Evolutionary conservation across 2,329 filamentous ascomycete species (phyloP), one percentile per base, ranked within the genome.

Genomic region (Sarocladium brachiariae): DNA sequence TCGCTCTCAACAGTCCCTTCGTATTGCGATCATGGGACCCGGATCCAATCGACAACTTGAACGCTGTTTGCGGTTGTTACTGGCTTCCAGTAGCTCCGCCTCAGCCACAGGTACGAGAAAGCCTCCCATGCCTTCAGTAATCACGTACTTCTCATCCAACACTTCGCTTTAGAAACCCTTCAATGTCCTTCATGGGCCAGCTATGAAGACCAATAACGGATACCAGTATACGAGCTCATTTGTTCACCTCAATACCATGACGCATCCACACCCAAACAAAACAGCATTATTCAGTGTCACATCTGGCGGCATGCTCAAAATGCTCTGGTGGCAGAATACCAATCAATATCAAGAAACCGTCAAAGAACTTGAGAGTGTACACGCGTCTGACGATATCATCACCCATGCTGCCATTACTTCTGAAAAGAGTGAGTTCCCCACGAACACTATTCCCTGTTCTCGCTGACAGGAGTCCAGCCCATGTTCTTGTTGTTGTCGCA

Each of bases 271-370:
- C 52, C 74, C 80, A 2, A 74, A 75, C 50, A 89, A 87, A 64
- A 85, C 86, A 46, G 86, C 87, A 1, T 68, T 96, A 38, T 67
- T 96, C 11, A 87, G 84, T 56, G 77, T 96, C 50, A 93, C 87
- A 25, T 79, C 83, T 39, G 83, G 83, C 57, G 89, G 88, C 7
- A 70, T 81, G 45, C 72, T 96, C 50, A 86, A 84, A 59, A 74
- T 96, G 59, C 76, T 91, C 46, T 96, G 85, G 70, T 80, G 87
- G 35, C 87, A 91, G 56, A 83, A 80, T 38, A 89, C 83, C 63
- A 78, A 75, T 51, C 81, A 81, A 58, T 84, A 89, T 69, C 80
- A 84, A 53, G 87, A 95, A 61, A 78, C 81, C 0, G 79, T 78
- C 2, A 71, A 84, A n/a, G 86, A 92, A 55, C 68, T 95, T 31